Base-by-base conservation (phyloP, 2,329 filamentous ascomycete genomes). In the Fusarium coicis region DNA sequence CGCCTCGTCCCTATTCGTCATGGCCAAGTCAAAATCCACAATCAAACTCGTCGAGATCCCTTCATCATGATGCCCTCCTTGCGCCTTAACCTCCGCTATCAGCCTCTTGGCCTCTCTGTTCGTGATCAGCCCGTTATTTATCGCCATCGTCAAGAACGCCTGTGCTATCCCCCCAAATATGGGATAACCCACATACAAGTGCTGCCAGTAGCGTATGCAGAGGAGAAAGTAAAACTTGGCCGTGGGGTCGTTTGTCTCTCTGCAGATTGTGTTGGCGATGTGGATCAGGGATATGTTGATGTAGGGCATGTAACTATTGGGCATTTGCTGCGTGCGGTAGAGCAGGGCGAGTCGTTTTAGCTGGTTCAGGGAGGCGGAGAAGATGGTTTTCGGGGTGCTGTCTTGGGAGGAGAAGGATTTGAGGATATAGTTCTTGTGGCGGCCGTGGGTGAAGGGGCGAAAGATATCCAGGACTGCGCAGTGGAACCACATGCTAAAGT, bases 211-310 rank as follows among this genome's bases (percentile, higher is more conserved):
- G 5, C 46, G 39, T 0, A 63, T 10, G 0, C 62, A 65, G 0
- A 63, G 1, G 9, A 63, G 4, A 2, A 63, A 63, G 7, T 65
- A 65, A 0, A 54, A 65, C 2, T 30, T 65, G 0, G 57, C 14
- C 0, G 36, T 54, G 1, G 23, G 15, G 5, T 65, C 46, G 10
- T 30, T 19, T 0, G 19, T n/a, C 14, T 63, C 62, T 36, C 6
- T 63, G 28, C 62, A 54, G 21, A 65, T 63, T 5, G 58, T 63
- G 28, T 16, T 65, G 32, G 46, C 62, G 12, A 65, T 65, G n/a
- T 63, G 62, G 11, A 65, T 11, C 1, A 65, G 39, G 8, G 57
- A 63, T 7, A 63, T 63, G 26, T 63, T 65, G 2, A 65, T 63
- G 4, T 65, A 65, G 15, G 62, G 62, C 57, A 65, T 63, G 9